Evolutionary conservation across 768 basidiomycete genomes (phyloP), one percentile per base, ranked within the genome.

Genomic region (Trametes meyenii): DNA sequence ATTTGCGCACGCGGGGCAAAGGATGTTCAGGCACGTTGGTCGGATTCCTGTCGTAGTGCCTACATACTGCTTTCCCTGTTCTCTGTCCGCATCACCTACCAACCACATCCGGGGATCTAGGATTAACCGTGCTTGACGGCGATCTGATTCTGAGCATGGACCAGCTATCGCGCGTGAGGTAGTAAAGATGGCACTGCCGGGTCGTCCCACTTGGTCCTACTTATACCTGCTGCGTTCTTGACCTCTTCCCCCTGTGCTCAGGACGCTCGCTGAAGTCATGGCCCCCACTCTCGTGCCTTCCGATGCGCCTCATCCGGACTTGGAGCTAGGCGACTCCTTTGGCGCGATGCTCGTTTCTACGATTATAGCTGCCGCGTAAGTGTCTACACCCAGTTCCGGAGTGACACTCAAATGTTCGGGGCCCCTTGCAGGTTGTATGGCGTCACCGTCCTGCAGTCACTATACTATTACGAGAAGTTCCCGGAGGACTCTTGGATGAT

Each of bases 281-380:
- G 21, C 33, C 38, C 8, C 45, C 36, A 23, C 43, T 23, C 38
- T 26, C 24, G 21, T 40, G 24, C 14, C 24, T 3, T 14, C 17
- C 24, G 52, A 8, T 29, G 24, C 11, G 16, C 52, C 52, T 49
- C 53, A 39, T 36, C 21, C 58, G 16, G 58, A 45, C 35, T 50
- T 46, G 50, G 54, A 49, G 48, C 60, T 61, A 26, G 60, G 54
- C 14, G 29, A 46, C 38, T 51, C 61, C n/a, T 58, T 58, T 24
- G 65, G 65, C n/a, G 65, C 55, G 13, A 54, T 66, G 65, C 61
- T 66, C 23, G 16, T 66, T 17, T 60, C 61, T 5, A 60, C 58
- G 5, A 40, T 66, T n/a, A 58, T 62, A 21, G 55, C 58, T n/a
- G 50, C 61, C 24, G 50, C 46, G 65, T 66, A 35, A 55, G 62